Conservation (phyloP, 495 filamentous ascomycete species). For the Cetradonia linearis region DNA sequence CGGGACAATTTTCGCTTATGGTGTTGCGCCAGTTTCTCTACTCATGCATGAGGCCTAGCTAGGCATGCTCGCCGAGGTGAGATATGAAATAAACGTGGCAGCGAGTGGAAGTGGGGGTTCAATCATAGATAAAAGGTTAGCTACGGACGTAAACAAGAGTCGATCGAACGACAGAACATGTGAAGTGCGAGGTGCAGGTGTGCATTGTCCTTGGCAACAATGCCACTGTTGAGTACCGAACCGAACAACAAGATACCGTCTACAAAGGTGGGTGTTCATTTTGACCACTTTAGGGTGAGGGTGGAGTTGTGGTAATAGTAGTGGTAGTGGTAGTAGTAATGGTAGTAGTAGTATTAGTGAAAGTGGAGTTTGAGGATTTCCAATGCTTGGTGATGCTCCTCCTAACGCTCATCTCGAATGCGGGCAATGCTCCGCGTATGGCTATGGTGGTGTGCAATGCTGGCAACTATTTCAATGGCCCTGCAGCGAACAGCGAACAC, state of each 20-base stretch:
- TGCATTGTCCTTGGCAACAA: neutral
- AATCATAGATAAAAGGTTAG: neutral
- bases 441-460: neutral
- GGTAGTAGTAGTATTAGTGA: neutral
- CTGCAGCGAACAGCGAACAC: neutral
- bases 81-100: neutral
- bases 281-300: neutral
- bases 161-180: neutral
- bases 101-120: neutral
- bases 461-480: neutral
- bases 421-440: neutral
- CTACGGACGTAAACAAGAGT: neutral
- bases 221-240: neutral
- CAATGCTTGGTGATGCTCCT: neutral
- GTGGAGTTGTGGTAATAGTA: neutral
- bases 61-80: neutral
- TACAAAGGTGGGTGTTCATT: conserved; percentile 2
- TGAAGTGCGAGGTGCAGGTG: neutral
- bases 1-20: neutral
- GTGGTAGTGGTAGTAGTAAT: neutral
- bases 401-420: neutral
- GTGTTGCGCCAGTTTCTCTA: neutral
- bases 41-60: neutral
- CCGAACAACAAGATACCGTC: neutral
- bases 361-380: neutral